These are phyloP conservation scores for Rhynchospora pubera DNA, from an alignment of 176 grass and related monocot species.

Conservation along the genomic window DNA sequence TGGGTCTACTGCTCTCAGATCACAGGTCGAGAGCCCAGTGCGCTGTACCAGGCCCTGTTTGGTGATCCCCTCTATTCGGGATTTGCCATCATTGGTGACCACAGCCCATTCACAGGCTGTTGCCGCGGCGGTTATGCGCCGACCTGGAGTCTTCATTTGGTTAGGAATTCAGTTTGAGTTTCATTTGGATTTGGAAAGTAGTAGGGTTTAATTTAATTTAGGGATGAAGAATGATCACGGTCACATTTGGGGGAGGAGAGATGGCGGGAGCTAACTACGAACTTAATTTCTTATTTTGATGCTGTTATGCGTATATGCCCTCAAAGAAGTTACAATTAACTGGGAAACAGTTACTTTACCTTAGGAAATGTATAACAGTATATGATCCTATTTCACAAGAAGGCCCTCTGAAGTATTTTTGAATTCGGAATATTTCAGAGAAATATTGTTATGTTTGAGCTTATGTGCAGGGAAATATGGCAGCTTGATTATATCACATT, in stretches of 20 bases:
- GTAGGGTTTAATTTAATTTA: no score
- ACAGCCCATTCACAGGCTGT: conserved; percentile 24
- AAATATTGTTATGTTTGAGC: no score
- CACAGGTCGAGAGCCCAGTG: conserved; percentile 35
- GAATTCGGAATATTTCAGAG: no score
- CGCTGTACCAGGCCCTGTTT: conserved; percentile 39
- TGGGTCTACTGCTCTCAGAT: conserved; percentile 48
- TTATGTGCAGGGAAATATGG: no score
- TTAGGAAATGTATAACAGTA: no score
- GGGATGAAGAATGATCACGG: conserved; percentile 2
- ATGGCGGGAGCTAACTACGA: conserved; percentile 11
- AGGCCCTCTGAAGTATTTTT: no score
- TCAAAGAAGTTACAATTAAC: not conserved
- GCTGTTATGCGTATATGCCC: not conserved
- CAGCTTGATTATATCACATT: no score
- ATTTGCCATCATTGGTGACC: conserved; percentile 15
- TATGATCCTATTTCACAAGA: no score
- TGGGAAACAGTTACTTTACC: no score
- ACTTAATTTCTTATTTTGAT: not conserved
- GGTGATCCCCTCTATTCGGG: conserved; percentile 24
- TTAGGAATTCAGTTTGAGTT: not conserved
- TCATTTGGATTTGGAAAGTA: not conserved
- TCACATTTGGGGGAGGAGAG: conserved; percentile 7
- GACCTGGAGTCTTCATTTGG: not conserved
- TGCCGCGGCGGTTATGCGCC: not conserved